These are phyloP conservation scores for Periconia macrospinosa DNA, from an alignment of 2,329 filamentous ascomycete genomes.

Conservation along the genomic window DNA sequence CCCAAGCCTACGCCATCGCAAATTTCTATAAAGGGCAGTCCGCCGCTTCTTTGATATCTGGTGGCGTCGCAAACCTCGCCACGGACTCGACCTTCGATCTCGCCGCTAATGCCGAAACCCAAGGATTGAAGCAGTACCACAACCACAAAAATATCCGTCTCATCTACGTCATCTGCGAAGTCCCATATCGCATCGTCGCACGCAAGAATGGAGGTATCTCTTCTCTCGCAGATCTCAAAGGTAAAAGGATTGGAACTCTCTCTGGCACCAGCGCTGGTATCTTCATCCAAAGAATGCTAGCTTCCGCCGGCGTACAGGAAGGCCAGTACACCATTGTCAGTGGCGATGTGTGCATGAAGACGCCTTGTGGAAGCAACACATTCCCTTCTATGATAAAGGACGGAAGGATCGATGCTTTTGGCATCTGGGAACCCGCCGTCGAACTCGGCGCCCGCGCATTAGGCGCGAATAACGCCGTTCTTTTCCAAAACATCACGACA, in stretches of 20 bases:
- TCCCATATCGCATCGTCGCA: slow-evolving; percentile 28
- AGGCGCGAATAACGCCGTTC: slow-evolving; percentile 14
- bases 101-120: slow-evolving; percentile 33
- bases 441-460: slow-evolving; percentile 22
- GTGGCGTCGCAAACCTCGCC: slow-evolving; percentile 24
- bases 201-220: slow-evolving; percentile 18
- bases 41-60: slow-evolving; percentile 10
- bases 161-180: slow-evolving; percentile 32
- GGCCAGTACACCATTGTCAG: slow-evolving; percentile 17
- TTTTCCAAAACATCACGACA: slow-evolving; percentile 23
- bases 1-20: slow-evolving; percentile 26
- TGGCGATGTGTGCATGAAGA: slow-evolving; percentile 23
- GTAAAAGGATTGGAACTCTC: slow-evolving; percentile 27
- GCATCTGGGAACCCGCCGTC: slow-evolving; percentile 30
- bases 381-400: slow-evolving; percentile 18
- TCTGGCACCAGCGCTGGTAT: slow-evolving; percentile 14
- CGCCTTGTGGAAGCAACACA: slow-evolving; percentile 21
- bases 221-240: slow-evolving; percentile 23
- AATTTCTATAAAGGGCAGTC: slow-evolving; percentile 26
- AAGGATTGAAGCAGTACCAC: slow-evolving; percentile 26
- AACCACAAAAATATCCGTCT: slow-evolving; percentile 26
- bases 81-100: slow-evolving; percentile 24
- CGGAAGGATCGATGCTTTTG: slow-evolving; percentile 24
- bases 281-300: slow-evolving; percentile 24
- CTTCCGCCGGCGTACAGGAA: slow-evolving; percentile 17